phyloP scores from a whole-genome alignment of 495 filamentous ascomycete species.

The Hypoxylon fuscum region DNA sequence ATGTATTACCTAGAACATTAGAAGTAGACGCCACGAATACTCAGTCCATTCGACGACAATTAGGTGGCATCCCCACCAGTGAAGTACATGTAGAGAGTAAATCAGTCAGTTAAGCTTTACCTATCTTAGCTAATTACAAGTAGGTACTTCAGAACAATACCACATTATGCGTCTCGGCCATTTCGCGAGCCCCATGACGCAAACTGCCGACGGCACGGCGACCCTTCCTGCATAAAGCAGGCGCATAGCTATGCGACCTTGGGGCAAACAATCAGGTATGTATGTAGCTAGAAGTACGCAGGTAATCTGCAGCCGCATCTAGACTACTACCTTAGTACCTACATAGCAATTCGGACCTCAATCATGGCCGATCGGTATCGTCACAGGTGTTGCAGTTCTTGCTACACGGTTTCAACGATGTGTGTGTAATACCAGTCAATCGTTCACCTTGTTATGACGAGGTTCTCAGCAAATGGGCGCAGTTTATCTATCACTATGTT shows the following conservation, averaged over 20 bases:
- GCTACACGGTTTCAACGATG: background rate
- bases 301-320: constrained; percentile 19
- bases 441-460: background rate
- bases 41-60: no score
- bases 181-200: constrained; percentile 28
- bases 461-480: background rate
- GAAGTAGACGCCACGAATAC: no score
- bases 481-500: background rate
- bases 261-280: constrained; percentile 4
- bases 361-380: background rate
- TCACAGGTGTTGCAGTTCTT: background rate
- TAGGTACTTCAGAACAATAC: no score
- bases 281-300: no score
- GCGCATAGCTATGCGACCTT: constrained; percentile 19
- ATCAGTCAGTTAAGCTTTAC: no score
- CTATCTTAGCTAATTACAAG: no score
- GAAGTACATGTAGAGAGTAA: no score
- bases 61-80: no score
- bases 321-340: constrained; percentile 16
- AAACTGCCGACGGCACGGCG: constrained; percentile 7
- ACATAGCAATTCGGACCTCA: constrained; percentile 6
- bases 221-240: constrained; percentile 16
- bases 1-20: no score
- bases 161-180: constrained; percentile 6
- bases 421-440: background rate